Evolutionary conservation across 2,329 filamentous ascomycete genomes (phyloP), one percentile per base, ranked within the genome.

Genomic region (Colletotrichum phormii): DNA sequence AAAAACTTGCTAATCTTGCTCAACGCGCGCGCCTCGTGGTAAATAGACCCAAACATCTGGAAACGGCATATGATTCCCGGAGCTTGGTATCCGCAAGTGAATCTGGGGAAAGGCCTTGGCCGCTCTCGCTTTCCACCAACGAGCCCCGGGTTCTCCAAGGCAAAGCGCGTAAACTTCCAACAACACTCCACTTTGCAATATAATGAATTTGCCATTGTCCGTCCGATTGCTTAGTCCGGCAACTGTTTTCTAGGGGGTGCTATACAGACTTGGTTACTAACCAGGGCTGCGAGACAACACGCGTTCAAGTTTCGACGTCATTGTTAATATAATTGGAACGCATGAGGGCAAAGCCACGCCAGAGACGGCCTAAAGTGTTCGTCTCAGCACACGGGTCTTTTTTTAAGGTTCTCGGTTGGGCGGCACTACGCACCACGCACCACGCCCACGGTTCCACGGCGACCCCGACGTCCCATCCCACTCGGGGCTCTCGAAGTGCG

Each of bases 311-410:
- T 67, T 57, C 61, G 61, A 67, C 64, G 31, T 61, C 22, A 53
- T 15, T 42, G 35, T 60, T 62, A 54, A 55, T 63, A 15, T 55
- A 62, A 42, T 33, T 5, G 24, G 24, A 13, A 42, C 58, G 58
- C 65, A 68, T 68, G 33, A 68, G 33, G 18, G 57, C 24, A 62
- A 55, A 53, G 57, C 57, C 29, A 54, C 24, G 22, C 57, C 37
- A 26, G 24, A 49, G 37, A 18, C 5, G 37, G 2, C 37, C 37
- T 13, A 12, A 12, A 54, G 51, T 26, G 51, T 54, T 54, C 51
- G 51, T 54, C 51, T 24, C 51, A 54, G 22, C 24, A 26, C 22
- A 13, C 11, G 51, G 22, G 22, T 54, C 37, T n/a, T 42, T 29
- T 29, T 67, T 67, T 62, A 42, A 62, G 42, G 65, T 61, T 67